Percentiles rank a stretch among this genome's conserved stretches.
Conservation (phyloP, 2,329 filamentous ascomycete genomes). For the Colletotrichum tropicale region DNA sequence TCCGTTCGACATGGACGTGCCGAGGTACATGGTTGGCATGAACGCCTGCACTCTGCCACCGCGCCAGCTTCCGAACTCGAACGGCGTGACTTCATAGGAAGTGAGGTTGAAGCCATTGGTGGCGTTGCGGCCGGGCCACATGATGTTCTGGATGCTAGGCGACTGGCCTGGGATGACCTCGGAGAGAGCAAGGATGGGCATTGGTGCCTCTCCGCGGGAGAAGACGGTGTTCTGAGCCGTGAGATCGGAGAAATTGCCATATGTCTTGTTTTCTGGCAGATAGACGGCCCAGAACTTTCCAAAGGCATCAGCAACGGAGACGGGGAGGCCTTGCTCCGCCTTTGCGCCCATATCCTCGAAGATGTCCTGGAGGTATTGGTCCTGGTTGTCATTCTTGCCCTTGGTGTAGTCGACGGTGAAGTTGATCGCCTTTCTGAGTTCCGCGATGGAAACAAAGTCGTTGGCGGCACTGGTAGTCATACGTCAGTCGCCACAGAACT, state of each 20-base stretch:
- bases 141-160: conserved; percentile 27
- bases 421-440: conserved; percentile 23
- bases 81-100: conserved; percentile 34
- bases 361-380: conserved; percentile 16
- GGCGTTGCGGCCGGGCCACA: conserved; percentile 29
- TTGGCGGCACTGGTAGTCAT: conserved; percentile 24
- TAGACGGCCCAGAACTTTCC: conserved; percentile 31
- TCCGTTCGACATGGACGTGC: conserved; percentile 30
- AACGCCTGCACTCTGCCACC: conserved; percentile 32
- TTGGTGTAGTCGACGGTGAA: conserved; percentile 25
- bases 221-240: conserved; percentile 21
- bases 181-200: conserved; percentile 30
- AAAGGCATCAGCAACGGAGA: conserved; percentile 29
- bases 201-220: conserved; percentile 25
- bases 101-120: conserved; percentile 33
- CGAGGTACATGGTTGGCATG: conserved; percentile 30
- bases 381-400: conserved; percentile 20
- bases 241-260: conserved; percentile 28
- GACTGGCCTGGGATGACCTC: conserved; percentile 32
- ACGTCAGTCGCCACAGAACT: neutral
- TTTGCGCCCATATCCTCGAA: conserved; percentile 27
- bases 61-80: conserved; percentile 35
- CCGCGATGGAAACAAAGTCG: conserved; percentile 25
- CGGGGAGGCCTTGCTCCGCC: conserved; percentile 26
- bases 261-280: conserved; percentile 20